Evolutionary conservation across 1,284 basidiomycete genomes (phyloP).

Genomic region (Singerocomus inundabilis): DNA sequence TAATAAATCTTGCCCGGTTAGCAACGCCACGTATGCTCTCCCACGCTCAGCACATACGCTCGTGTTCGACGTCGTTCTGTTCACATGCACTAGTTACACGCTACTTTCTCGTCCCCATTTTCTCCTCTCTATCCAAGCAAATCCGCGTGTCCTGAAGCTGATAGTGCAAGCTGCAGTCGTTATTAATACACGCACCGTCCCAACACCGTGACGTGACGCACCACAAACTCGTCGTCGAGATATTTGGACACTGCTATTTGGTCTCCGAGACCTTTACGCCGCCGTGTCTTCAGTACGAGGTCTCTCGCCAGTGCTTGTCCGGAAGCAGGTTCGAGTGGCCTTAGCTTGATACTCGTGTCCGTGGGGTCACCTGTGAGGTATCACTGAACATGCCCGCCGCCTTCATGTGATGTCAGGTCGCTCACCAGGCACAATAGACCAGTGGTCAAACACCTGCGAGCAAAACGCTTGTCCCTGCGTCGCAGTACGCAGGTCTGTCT

Average conservation of each 20-base stretch:
- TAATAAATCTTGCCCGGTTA: slow-evolving; percentile 41
- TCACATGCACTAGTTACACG: slow-evolving; percentile 28
- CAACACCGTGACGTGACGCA: slow-evolving; percentile 41
- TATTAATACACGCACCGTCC: slow-evolving; percentile 9
- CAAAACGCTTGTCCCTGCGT: slow-evolving; percentile 99
- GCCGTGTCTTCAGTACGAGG: slow-evolving; percentile 92
- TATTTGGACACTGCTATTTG: slow-evolving; percentile 94
- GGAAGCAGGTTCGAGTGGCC: slow-evolving; percentile 95
- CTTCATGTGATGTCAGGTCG: slow-evolving; percentile 16
- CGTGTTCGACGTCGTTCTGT: slow-evolving; percentile 7
- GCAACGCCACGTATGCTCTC: slow-evolving; percentile 51
- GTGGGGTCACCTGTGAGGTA: slow-evolving; percentile 79
- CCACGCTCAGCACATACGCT: slow-evolving; percentile 24
- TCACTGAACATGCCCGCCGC: slow-evolving; percentile 13
- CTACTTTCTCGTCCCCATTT: neutral
- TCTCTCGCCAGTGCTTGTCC: slow-evolving; percentile 91
- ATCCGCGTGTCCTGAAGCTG: slow-evolving; percentile 88
- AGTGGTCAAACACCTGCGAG: slow-evolving; percentile 95
- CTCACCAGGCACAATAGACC: slow-evolving; percentile 94
- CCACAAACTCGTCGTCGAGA: slow-evolving; percentile 91
- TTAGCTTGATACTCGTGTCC: slow-evolving; percentile 91
- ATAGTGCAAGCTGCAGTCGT: slow-evolving; percentile 69
- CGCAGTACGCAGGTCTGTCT: slow-evolving; percentile 95
- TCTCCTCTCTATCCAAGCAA: slow-evolving; percentile 59
- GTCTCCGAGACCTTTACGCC: slow-evolving; percentile 93